Percentiles rank a stretch among this genome's conserved stretches.
phyloP scores from a whole-genome alignment of 345 rosid genomes.

The Psidium guajava region DNA sequence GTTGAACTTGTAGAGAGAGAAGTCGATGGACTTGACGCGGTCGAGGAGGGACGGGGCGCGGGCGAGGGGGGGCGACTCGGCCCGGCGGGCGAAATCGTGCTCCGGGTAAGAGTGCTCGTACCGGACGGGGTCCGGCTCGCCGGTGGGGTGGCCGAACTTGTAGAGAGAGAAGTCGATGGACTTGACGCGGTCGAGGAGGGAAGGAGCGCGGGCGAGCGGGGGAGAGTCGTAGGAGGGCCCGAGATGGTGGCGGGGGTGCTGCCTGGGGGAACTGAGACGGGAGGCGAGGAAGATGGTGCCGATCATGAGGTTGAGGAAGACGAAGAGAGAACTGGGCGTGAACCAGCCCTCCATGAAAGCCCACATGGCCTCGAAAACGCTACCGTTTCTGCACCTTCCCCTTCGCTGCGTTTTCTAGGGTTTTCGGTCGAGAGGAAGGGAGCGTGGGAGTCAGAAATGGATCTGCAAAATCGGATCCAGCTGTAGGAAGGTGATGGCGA shows the following conservation, averaged over 20 bases:
- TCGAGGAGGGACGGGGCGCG: slow-evolving; percentile 43
- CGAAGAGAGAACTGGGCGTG: slow-evolving; percentile 48
- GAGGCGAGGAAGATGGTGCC: slow-evolving; percentile 45
- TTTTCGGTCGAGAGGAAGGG: not conserved
- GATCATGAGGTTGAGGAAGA: slow-evolving; percentile 51
- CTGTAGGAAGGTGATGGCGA: not conserved
- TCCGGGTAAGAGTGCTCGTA: not conserved
- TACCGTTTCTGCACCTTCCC: not conserved
- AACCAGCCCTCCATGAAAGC: slow-evolving; percentile 26
- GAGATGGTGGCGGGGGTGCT: not conserved
- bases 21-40: slow-evolving; percentile 35
- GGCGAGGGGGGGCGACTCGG: slow-evolving; percentile 3
- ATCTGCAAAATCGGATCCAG: not conserved
- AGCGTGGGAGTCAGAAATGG: not conserved
- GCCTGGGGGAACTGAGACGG: slow-evolving; percentile 19
- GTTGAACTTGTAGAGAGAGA: slow-evolving; percentile 15
- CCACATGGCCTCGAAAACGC: not conserved
- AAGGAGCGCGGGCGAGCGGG: slow-evolving; percentile 30
- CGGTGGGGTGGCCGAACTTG: slow-evolving; percentile 10
- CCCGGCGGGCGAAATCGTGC: not conserved
- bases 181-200: slow-evolving; percentile 46
- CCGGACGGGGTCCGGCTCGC: not conserved
- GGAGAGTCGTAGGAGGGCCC: slow-evolving; percentile 4
- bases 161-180: slow-evolving; percentile 32
- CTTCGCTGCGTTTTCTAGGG: not conserved